These are phyloP conservation scores for Gossypium stocksii DNA, from an alignment of 345 rosid genomes.

Conservation along the genomic window DNA sequence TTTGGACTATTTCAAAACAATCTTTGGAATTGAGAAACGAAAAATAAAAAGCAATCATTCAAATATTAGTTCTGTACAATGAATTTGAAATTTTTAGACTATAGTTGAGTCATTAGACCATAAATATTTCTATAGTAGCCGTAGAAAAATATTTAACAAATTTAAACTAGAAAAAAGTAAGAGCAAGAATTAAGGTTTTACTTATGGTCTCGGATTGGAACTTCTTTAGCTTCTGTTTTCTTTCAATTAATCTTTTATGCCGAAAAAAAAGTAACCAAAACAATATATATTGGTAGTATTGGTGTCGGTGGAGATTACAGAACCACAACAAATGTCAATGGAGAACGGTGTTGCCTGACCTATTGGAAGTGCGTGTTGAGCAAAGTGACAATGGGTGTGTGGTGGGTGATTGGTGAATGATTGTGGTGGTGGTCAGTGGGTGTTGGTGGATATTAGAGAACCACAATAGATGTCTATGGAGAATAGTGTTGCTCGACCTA, in stretches of 20 bases:
- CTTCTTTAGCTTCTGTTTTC: slow-evolving; percentile 24
- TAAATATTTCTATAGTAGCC: background rate
- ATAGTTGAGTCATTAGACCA: background rate
- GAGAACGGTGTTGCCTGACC: too few species aligned
- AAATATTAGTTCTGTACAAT: background rate
- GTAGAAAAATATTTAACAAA: background rate
- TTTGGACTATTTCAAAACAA: background rate
- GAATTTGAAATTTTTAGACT: background rate
- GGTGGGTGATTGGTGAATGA: too few species aligned
- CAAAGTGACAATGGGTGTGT: too few species aligned
- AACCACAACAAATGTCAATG: too few species aligned
- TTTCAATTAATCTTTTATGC: background rate
- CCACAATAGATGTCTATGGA: too few species aligned
- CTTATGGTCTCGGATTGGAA: slow-evolving; percentile 25
- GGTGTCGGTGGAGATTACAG: too few species aligned
- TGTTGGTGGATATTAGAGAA: too few species aligned
- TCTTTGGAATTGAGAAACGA: background rate
- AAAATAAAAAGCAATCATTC: background rate
- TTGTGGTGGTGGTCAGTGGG: too few species aligned
- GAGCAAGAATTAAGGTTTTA: background rate
- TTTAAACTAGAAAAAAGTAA: background rate
- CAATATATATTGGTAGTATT: too few species aligned
- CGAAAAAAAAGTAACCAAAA: too few species aligned
- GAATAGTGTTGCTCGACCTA: too few species aligned
- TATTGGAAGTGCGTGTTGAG: too few species aligned